These are phyloP conservation scores for Collybiopsis luxurians DNA, from an alignment of 768 basidiomycete species.

Conservation along the genomic window DNA sequence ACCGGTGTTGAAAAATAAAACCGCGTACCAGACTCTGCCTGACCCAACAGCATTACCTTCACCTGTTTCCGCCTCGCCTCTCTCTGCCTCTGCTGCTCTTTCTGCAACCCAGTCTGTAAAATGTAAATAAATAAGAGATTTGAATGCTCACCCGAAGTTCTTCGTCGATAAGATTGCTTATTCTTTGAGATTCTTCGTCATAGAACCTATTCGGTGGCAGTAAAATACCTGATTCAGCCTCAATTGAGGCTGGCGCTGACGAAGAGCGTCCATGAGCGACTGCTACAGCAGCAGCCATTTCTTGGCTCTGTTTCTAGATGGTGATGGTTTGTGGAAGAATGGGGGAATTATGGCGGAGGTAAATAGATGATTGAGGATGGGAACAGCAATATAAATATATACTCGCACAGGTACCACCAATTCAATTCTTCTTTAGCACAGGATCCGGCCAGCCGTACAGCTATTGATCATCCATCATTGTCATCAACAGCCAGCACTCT, in stretches of 20 bases:
- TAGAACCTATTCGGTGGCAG: conserved; percentile 18
- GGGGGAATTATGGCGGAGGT: no score
- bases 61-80: conserved; percentile 46
- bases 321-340: no score
- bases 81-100: conserved; percentile 44
- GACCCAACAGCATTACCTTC: conserved; percentile 75
- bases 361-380: no score
- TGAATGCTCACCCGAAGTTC: conserved; percentile 43
- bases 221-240: conserved; percentile 1
- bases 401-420: no score
- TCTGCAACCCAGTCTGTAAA: conserved; percentile 27
- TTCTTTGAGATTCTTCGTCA: conserved; percentile 41
- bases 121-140: neutral
- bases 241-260: conserved; percentile 5
- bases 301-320: neutral
- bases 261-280: conserved; percentile 4
- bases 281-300: conserved; percentile 1
- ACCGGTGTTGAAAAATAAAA: neutral
- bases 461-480: no score
- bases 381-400: no score
- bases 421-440: no score
- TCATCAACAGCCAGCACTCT: no score
- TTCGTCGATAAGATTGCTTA: conserved; percentile 54
- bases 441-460: no score
- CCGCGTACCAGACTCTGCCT: conserved; percentile 62